Evolutionary conservation across 192 early-diverging fungal species (phyloP).

Genomic region (Coemansia sp.): DNA sequence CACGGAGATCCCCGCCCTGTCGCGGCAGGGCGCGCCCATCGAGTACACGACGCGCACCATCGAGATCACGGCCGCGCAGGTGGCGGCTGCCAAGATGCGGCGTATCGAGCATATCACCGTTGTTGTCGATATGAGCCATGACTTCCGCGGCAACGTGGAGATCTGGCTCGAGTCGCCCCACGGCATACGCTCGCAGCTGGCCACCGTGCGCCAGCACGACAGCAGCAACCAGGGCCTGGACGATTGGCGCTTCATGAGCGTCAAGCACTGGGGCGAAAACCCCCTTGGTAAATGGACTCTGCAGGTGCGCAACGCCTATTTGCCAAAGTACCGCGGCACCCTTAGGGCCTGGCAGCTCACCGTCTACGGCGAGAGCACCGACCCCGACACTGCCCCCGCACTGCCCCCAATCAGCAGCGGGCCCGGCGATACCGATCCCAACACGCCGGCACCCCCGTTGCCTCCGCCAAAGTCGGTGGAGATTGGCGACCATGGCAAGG

Average conservation of each 20-base stretch:
- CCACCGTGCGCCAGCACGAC: conserved; percentile 65
- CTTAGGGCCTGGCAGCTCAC: conserved; percentile 69
- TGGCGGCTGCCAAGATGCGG: conserved; percentile 54
- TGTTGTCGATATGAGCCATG: conserved; percentile 79
- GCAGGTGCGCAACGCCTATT: conserved; percentile 62
- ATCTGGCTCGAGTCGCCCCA: conserved; percentile 78
- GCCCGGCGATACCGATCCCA: not conserved
- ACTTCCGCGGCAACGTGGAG: conserved; percentile 82
- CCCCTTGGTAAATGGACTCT: conserved; percentile 83
- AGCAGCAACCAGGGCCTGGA: conserved; percentile 64
- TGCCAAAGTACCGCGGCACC: conserved; percentile 56
- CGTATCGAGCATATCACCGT: conserved; percentile 87
- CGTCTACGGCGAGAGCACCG: conserved; percentile 67
- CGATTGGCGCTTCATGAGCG: conserved; percentile 94
- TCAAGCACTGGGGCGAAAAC: conserved; percentile 96
- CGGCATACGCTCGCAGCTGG: conserved; percentile 66
- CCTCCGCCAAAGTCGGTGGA: not conserved
- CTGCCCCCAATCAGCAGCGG: not conserved
- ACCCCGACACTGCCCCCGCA: conserved; percentile 13
- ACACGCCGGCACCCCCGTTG: too few relatives aligned
- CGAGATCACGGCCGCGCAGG: conserved; percentile 50
- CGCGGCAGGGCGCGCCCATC: conserved; percentile 31
- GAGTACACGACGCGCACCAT: conserved; percentile 35
- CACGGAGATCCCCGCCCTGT: conserved; percentile 56
- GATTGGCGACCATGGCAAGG: not conserved